phyloP scores from a whole-genome alignment of 1,284 basidiomycete species.

The Ceratobasidium theobromae region DNA sequence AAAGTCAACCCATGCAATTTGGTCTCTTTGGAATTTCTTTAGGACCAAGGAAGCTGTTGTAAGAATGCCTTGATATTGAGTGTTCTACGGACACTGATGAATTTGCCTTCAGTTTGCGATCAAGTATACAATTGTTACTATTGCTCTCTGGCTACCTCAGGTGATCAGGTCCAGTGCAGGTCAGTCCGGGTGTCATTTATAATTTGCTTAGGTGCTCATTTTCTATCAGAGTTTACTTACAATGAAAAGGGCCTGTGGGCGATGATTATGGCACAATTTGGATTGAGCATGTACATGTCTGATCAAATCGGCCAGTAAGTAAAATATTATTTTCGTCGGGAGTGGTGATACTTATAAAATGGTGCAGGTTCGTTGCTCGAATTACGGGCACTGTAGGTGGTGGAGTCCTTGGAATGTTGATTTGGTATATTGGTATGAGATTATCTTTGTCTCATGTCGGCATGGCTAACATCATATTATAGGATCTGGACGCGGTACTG shows the following conservation, averaged over 20 bases:
- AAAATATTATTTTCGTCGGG: slow-evolving; percentile 35
- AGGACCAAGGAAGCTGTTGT: slow-evolving; percentile 51
- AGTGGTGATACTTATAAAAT: background rate
- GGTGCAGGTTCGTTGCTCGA: slow-evolving; percentile 49
- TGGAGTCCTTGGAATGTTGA: slow-evolving; percentile 53
- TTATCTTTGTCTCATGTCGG: background rate
- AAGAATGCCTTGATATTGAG: slow-evolving; percentile 33
- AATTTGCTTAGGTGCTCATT: background rate
- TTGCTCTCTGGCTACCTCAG: slow-evolving; percentile 59
- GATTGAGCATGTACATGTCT: slow-evolving; percentile 60
- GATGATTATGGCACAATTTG: slow-evolving; percentile 67
- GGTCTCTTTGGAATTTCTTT: slow-evolving; percentile 48
- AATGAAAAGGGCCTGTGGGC: slow-evolving; percentile 57
- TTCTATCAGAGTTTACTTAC: slow-evolving; percentile 48
- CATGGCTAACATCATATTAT: slow-evolving; percentile 33
- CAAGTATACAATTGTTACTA: slow-evolving; percentile 56
- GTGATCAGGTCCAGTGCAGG: slow-evolving; percentile 51
- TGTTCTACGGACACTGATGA: background rate
- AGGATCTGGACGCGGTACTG: slow-evolving; percentile 54
- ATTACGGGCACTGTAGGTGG: slow-evolving; percentile 53
- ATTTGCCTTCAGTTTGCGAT: slow-evolving; percentile 51
- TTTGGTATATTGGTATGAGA: slow-evolving; percentile 57
- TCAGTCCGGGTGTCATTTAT: slow-evolving; percentile 41
- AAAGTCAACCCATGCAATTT: slow-evolving; percentile 44
- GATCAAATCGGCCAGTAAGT: slow-evolving; percentile 60